Base-by-base conservation (phyloP, 2,329 filamentous ascomycete species). In the Fusarium sp. region DNA sequence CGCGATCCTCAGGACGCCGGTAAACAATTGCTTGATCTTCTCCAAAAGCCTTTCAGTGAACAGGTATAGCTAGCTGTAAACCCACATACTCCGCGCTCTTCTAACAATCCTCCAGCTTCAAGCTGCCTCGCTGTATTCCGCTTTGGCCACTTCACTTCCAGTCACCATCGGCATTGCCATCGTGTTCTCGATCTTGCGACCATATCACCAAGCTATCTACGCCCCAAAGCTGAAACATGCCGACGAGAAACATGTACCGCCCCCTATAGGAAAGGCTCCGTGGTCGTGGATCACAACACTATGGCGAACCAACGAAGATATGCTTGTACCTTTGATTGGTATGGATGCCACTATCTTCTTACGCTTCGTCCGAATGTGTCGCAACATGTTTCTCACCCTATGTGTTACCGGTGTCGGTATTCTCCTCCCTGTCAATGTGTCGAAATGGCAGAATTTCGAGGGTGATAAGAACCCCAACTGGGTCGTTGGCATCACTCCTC, bases 191-290 rank as follows among this genome's bases (percentile, higher is more conserved):
- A 84, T 98, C 74, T 85, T 98, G 58, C 92, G 96, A 65, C 96
- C 96, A 8, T 94, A 94, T 80, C 95, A 98, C 80, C 92, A 91
- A 59, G 88, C 95, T 73, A 93, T 99, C 49, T 99, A 99, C 82
- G 94, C 96, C 6, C 96, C 96, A 43, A 95, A 97, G 79, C 85
- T 97, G 51, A 97, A 97, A 79, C 91, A 98, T 84, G 92, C 94
- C 78, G 95, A 98, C 79, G 90, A 94, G 73, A 94, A 92, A 80
- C 94, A 97, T 82, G 89, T 92, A 12, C 96, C 95, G 20, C 96
- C 96, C 15, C 90, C 92, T 1, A 87, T 98, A 75, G 93, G 92
- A 59, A 97, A 92, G 77, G 92, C 93, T n/a, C 83, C 95, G 12
- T 94, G 97, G 78, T 91, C 94, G 49, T 99, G 96, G 96, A 80